Evolutionary conservation across 2,329 filamentous ascomycete genomes (phyloP), one percentile per base, ranked within the genome.

Genomic region (Beauveria scarabaeidicola): DNA sequence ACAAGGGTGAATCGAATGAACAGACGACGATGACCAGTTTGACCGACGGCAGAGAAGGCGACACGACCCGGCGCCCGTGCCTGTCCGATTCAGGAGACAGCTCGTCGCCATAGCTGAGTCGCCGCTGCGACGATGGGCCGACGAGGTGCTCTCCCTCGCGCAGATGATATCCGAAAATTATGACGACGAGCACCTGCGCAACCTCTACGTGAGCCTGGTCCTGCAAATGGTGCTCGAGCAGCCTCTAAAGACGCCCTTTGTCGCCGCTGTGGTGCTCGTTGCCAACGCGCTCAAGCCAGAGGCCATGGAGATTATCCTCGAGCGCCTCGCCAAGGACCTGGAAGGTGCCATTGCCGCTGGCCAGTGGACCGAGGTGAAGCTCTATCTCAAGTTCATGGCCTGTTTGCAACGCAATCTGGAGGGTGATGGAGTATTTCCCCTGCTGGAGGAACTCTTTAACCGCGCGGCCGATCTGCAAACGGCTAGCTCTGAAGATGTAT

Each of bases 221-320:
- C 76, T 92, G 61, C 89, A 93, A 73, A 80, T 97, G 64, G 81
- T 89, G 47, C 72, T 90, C 40, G 94, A 99, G 75, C 94, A 99
- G 75, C 94, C 94, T 1, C 87, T 99, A 73, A 97, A 97, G 79
- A 95, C 91, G n/a, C 93, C 94, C 0, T 97, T 97, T 70, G 82
- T 96, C 41, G 91, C 92, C 10, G 90, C 89, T 21, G 86, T 93
- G 15, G 82, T 95, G 47, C 81, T 96, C 61, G 82, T 91, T 60
- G 82, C 87, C 64, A 97, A 97, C 75, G 82, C 84, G 27, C 76
- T 89, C 66, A 91, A 90, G 69, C 80, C 88, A 5, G 89, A 94
- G 65, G 79, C 96, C 40, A 83, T 88, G 36, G 80, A 81, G 41
- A 84, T 91, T 64, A 78, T 96, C 21, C 78, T 97, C 65, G 79